A percentile compares a stretch with the other conserved stretches of the same genome.
These are phyloP conservation scores for Quercus phellos DNA, from an alignment of 331 rosid species.

Conservation along the genomic window DNA sequence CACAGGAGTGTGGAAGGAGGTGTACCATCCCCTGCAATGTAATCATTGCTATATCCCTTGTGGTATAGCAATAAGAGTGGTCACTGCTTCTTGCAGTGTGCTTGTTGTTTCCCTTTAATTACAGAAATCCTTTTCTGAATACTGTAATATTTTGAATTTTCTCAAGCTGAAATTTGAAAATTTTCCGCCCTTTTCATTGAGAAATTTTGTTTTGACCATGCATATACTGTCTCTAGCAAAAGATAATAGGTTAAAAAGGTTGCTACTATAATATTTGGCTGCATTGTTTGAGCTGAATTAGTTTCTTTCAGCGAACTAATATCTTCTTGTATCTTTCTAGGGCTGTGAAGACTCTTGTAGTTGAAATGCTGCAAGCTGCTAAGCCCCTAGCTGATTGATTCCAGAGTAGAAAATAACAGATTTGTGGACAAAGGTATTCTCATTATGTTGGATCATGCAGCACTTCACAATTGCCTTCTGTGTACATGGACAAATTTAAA, in stretches of 20 bases:
- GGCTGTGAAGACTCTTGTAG: conserved; percentile 87
- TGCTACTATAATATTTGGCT: not conserved
- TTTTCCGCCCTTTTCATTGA: not conserved
- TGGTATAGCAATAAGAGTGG: not conserved
- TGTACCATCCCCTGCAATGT: not conserved
- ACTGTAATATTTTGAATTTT: not conserved
- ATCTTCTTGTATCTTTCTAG: conserved; percentile 27
- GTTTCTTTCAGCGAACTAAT: not conserved
- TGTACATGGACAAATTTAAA: conserved; percentile 9
- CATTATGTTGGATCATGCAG: conserved; percentile 23
- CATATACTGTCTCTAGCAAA: not conserved
- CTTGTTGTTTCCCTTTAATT: not conserved
- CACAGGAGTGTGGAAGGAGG: not conserved
- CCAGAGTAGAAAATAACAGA: conserved; percentile 9
- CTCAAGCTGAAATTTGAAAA: not conserved
- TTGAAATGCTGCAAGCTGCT: conserved; percentile 94
- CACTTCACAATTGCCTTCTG: conserved; percentile 11
- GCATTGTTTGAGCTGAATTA: conserved; percentile 1
- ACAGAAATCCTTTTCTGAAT: not conserved
- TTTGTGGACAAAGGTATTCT: conserved; percentile 16
- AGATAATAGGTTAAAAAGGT: not conserved
- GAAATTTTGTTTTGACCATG: not conserved
- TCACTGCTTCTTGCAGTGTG: conserved; percentile 3
- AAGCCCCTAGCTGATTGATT: conserved; percentile 42
- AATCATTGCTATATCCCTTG: conserved; percentile 7